Evolutionary conservation across 2,329 filamentous ascomycete genomes (phyloP).

Genomic region (Penicillium sclerotiorum): DNA sequence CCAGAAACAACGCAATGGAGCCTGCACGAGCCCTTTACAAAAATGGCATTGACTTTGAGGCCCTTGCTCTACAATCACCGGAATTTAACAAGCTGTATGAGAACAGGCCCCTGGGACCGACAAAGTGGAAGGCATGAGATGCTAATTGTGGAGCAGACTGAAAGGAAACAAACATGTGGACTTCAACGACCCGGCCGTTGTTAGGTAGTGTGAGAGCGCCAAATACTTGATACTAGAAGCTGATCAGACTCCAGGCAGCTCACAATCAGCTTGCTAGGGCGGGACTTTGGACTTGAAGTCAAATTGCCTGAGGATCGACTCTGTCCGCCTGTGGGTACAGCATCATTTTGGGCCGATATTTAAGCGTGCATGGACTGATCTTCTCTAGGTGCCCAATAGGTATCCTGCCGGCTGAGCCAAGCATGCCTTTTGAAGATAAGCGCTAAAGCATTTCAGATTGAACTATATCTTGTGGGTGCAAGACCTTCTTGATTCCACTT

Average conservation of each 20-base stretch:
- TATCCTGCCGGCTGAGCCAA: slow-evolving; percentile 21
- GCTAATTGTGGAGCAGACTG: slow-evolving; percentile 42
- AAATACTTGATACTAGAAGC: not conserved
- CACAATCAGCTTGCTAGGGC: slow-evolving; percentile 74
- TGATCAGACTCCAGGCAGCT: slow-evolving; percentile 54
- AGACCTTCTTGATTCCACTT: slow-evolving; percentile 72
- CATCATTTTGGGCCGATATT: not conserved
- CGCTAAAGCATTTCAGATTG: slow-evolving; percentile 57
- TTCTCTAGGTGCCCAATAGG: slow-evolving; percentile 49
- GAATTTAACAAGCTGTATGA: slow-evolving; percentile 61
- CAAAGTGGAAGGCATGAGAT: not conserved
- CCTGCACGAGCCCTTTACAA: slow-evolving; percentile 54
- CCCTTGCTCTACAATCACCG: slow-evolving; percentile 60
- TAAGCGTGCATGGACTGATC: not conserved
- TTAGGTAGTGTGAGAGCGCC: slow-evolving; percentile 59
- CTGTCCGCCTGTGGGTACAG: slow-evolving; percentile 72
- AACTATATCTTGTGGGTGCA: slow-evolving; percentile 94
- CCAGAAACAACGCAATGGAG: slow-evolving; percentile 29
- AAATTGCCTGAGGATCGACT: slow-evolving; percentile 75
- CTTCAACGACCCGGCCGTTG: slow-evolving; percentile 75
- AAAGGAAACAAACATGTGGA: slow-evolving; percentile 66
- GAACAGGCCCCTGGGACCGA: not conserved
- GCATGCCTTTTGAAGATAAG: not conserved
- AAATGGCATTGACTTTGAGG: slow-evolving; percentile 63
- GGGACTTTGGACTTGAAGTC: slow-evolving; percentile 73